These are phyloP conservation scores for Amanita thiersii DNA, from an alignment of 768 basidiomycete genomes.

Conservation along the genomic window DNA sequence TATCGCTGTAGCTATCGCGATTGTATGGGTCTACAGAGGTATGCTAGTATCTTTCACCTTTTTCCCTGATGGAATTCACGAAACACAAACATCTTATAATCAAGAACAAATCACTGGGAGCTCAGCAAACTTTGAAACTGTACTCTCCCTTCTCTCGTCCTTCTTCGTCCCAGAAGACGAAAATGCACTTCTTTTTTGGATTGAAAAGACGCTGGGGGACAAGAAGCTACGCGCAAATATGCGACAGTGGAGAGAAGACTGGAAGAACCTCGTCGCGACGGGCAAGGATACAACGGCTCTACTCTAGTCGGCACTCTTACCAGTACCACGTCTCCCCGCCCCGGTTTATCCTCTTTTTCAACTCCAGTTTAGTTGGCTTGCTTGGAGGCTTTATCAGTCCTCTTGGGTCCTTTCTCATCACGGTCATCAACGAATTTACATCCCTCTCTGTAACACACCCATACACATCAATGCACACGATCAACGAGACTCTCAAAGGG, in stretches of 20 bases:
- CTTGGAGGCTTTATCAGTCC: not conserved
- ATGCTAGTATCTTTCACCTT: constrained; percentile 16
- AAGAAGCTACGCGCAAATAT: constrained; percentile 68
- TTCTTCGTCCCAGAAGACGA: constrained; percentile 95
- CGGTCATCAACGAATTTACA: too few relatives aligned
- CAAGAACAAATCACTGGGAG: constrained; percentile 78
- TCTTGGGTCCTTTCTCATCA: too few relatives aligned
- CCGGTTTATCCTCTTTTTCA: not conserved
- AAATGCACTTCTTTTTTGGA: constrained; percentile 74
- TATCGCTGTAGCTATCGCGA: constrained; percentile 74
- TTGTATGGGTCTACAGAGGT: constrained; percentile 92
- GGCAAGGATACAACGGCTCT: constrained; percentile 58
- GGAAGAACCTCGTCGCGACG: constrained; percentile 59
- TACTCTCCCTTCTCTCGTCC: constrained; percentile 84
- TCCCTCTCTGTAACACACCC: too few relatives aligned
- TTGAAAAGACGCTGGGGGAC: constrained; percentile 49
- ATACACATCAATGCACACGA: too few relatives aligned
- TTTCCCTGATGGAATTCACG: not conserved
- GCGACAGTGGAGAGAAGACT: constrained; percentile 70
- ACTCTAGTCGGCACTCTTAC: constrained; percentile 27
- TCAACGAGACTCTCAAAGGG: too few relatives aligned
- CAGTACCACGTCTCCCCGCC: not conserved
- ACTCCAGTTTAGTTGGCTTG: not conserved
- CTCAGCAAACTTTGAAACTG: constrained; percentile 83
- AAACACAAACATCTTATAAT: constrained; percentile 1